phyloP scores from a whole-genome alignment of 352 stramenopile species.

The Globisporangium yorkense region DNA sequence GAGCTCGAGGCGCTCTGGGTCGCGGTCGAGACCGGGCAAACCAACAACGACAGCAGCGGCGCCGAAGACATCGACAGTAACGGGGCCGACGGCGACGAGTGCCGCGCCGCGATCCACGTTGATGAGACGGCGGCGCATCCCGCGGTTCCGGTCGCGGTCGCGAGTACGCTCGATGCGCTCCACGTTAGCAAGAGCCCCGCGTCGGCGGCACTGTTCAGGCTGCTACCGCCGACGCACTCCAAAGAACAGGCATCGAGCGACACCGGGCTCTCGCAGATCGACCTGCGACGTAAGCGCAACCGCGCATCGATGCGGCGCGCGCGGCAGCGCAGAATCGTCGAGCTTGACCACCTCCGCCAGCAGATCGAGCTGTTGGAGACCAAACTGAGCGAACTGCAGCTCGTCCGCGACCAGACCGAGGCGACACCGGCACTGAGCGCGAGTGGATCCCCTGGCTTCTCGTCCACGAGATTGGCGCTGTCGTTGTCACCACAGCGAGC shows the following conservation, averaged over 20 bases:
- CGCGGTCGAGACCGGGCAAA: neutral
- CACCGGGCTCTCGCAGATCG: neutral
- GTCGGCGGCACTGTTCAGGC: too few species aligned
- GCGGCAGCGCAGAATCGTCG: slow-evolving; percentile 12
- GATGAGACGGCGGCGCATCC: too few species aligned
- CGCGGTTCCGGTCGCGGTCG: too few species aligned
- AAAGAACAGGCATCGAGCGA: too few species aligned
- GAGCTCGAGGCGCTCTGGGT: neutral
- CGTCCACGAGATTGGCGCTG: too few species aligned
- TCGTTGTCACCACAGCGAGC: too few species aligned
- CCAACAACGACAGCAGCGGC: neutral
- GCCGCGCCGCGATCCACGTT: too few species aligned
- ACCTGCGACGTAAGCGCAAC: slow-evolving; percentile 19
- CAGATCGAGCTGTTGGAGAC: slow-evolving; percentile 4
- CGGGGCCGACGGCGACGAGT: neutral
- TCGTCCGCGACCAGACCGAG: neutral
- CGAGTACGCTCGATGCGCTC: too few species aligned
- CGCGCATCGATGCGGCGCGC: slow-evolving; percentile 29
- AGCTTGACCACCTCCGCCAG: too few species aligned
- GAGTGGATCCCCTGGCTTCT: too few species aligned
- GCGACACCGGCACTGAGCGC: neutral
- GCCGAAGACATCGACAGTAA: neutral
- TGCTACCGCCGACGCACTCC: too few species aligned
- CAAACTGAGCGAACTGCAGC: neutral
- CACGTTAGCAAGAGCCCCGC: too few species aligned